These are phyloP conservation scores for Miamiensis avidus DNA, from an alignment of 169 alveolate species.

Conservation along the genomic window DNA sequence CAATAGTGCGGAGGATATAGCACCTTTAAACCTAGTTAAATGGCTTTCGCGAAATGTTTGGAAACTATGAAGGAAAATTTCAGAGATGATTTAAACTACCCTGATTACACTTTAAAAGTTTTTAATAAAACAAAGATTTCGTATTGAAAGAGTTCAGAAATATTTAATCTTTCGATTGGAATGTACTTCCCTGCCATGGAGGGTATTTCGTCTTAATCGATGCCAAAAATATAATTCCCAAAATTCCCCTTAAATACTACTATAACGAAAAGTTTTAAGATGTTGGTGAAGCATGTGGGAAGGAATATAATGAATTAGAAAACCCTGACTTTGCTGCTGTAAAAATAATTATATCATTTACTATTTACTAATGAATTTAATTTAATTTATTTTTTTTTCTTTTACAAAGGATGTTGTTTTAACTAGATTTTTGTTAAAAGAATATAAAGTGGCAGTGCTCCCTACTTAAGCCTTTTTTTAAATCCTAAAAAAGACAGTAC, in stretches of 20 bases:
- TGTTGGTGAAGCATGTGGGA: neutral
- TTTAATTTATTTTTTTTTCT: no score
- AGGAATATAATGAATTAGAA: neutral
- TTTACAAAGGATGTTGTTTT: neutral
- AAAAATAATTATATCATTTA: no score
- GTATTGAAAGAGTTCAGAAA: neutral
- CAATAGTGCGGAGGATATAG: neutral
- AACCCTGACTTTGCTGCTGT: neutral
- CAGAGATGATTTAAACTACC: neutral
- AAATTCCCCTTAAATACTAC: no score
- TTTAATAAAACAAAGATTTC: neutral
- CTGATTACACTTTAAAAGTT: neutral
- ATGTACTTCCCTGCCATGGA: neutral
- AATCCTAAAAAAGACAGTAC: neutral
- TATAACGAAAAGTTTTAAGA: neutral
- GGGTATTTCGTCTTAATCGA: neutral
- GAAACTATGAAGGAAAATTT: neutral
- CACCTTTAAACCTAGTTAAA: neutral
- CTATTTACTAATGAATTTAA: no score
- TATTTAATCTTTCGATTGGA: neutral
- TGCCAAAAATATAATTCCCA: neutral
- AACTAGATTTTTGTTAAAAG: neutral
- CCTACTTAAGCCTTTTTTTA: neutral
- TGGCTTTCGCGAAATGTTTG: neutral
- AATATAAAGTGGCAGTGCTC: neutral